Base-by-base conservation (phyloP, 2,329 filamentous ascomycete genomes). In the Nemania diffusa region DNA sequence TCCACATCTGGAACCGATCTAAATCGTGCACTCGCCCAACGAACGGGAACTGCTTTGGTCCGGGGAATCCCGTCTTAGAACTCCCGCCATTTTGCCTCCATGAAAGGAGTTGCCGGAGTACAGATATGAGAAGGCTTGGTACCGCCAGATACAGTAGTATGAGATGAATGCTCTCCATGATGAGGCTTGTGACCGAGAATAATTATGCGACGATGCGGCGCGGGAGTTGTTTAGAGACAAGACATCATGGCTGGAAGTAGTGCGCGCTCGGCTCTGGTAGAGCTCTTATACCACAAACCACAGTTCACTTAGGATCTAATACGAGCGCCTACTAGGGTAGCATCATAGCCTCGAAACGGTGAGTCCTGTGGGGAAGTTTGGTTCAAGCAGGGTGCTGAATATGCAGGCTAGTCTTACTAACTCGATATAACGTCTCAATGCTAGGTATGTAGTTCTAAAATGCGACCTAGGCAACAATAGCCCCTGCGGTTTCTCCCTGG, bases 21-120 rank as follows among this genome's bases (percentile, higher is more conserved):
- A 85, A 70, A 66, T 85, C 84, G 69, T 85, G 83, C 15, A 85
- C 78, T 55, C 83, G 80, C 32, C 83, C 83, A 20, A 85, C 75
- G 24, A 85, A 73, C 44, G 84, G 84, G 60, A 81, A 84, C 69
- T 84, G 82, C 62, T 75, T 79, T 11, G 84, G 84, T 0, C 83
- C 83, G 0, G 83, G 83, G 58, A 85, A 83, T 57, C 69, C 76
- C 67, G 78, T 76, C 17, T 68, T 59, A 11, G 70, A 66, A 15
- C 46, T 26, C 20, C 57, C 63, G 24, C 68, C 72, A 53, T 76
- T 79, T 52, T 70, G 74, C 53, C 70, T 68, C 80, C 80, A 80
- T 66, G 73, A 76, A 8, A 81, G 51, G 15, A 82, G 61, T 61
- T 81, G 81, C n/a, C 79, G 77, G 13, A 83, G 22, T 26, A 75